Base-by-base conservation (phyloP, 495 filamentous ascomycete species). In the Aspergillus ostianus region DNA sequence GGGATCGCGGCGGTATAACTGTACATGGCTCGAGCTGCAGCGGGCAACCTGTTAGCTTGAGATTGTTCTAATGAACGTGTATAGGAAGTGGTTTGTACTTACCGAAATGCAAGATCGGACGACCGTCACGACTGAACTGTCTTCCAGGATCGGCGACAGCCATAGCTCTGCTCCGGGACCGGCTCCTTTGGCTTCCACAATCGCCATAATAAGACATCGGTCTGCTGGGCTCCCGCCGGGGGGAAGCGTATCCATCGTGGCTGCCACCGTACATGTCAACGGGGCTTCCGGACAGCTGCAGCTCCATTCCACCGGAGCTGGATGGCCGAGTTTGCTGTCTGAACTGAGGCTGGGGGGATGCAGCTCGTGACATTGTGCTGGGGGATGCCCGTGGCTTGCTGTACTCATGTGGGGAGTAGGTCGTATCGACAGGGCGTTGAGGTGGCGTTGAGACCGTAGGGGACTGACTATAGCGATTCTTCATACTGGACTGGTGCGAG, bases 1-100 rank as follows among this genome's bases (percentile, higher is more conserved):
- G 93, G 90, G 57, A 99, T 99, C 17, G 90, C 92, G 0, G 94
- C 90, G 65, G 87, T 85, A 75, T 99, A 99, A 78, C 89, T 85
- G 74, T 98, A 99, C 78, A 97, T 79, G 50, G 95, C 92, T 55
- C 92, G 89, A 49, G 95, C 94, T 98, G 63, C 45, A 52, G 41
- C 15, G 45, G n/a, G 51, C 32, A 62, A 45, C 32, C 53, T 41
- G 60, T 62, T 65, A 68, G 53, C 50, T 47, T 55, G 23, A 41
- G 15, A 19, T n/a, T 12, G 30, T 32, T 32, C 30, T 6, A 9
- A 4, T 26, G 15, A 26, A 17, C n/a, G 12, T 9, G n/a, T 20
- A 56, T 12, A 9, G 4, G 20, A 55, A 6, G 5, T 8, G 7
- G 13, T n/a, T 6, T 26, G 12, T 10, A 80, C 91, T 86, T 82